phyloP scores from a whole-genome alignment of 2,329 filamentous ascomycete species.

The Teratosphaeria nubilosa region DNA sequence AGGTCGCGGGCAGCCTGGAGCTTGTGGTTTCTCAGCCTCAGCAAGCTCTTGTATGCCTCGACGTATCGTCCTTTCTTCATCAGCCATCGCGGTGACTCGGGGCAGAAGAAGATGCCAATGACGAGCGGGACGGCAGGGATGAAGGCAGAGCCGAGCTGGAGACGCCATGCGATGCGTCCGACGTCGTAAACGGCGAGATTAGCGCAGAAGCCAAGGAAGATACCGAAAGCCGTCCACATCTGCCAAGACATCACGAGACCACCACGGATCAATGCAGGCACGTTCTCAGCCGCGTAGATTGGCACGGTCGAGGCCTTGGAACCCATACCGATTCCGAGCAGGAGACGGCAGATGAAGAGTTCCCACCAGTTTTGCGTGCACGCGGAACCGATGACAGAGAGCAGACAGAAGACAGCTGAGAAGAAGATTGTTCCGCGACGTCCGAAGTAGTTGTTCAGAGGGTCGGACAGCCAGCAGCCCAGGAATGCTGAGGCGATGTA shows the following conservation, averaged over 20 bases:
- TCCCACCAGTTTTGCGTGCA: constrained; percentile 44
- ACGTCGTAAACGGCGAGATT: constrained; percentile 32
- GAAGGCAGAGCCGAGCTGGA: constrained; percentile 38
- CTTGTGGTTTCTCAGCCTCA: constrained; percentile 36
- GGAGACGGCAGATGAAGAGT: constrained; percentile 22
- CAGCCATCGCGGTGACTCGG: constrained; percentile 32
- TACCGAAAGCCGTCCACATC: constrained; percentile 35
- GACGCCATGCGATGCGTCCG: constrained; percentile 32
- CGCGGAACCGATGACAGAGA: constrained; percentile 59
- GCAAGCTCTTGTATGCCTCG: constrained; percentile 41
- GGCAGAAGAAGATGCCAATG: constrained; percentile 31
- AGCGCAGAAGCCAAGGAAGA: constrained; percentile 34
- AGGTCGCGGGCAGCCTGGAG: constrained; percentile 47
- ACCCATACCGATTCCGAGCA: constrained; percentile 36
- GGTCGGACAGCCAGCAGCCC: constrained; percentile 28
- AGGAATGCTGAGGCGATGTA: constrained; percentile 24
- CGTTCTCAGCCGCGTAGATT: constrained; percentile 46
- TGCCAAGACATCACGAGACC: constrained; percentile 42
- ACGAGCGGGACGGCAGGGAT: constrained; percentile 38
- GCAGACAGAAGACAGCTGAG: constrained; percentile 46
- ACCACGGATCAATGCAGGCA: constrained; percentile 41
- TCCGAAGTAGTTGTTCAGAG: constrained; percentile 21
- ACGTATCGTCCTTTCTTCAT: constrained; percentile 38
- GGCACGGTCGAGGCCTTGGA: constrained; percentile 36
- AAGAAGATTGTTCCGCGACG: constrained; percentile 31